Evolutionary conservation across 352 stramenopile genomes (phyloP).

Genomic region (Phytophthora hybrid): DNA sequence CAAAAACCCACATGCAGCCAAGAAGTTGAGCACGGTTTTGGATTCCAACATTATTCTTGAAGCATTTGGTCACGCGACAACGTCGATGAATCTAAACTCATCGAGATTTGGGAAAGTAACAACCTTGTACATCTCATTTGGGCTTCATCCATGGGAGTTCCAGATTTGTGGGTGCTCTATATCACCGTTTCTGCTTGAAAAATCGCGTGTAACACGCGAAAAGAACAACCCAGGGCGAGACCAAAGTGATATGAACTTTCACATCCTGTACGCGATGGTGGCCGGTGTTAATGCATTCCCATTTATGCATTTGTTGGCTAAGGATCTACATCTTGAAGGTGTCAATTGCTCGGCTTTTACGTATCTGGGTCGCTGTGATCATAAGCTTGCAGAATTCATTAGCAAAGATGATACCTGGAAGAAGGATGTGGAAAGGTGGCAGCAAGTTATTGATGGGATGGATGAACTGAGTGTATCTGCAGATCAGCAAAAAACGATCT

Average conservation of each 20-base stretch:
- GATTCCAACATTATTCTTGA: conserved; percentile 83
- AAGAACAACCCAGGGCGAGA: not conserved
- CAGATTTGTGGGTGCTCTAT: conserved; percentile 68
- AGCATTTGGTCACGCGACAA: conserved; percentile 75
- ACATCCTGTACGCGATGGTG: conserved; percentile 79
- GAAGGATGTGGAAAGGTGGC: conserved; percentile 72
- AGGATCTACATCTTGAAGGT: conserved; percentile 53
- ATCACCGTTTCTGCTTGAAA: conserved; percentile 73
- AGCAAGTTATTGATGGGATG: conserved; percentile 63
- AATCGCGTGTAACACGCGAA: conserved; percentile 60
- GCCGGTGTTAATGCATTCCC: conserved; percentile 57
- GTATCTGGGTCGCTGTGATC: conserved; percentile 56
- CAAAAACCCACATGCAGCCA: conserved; percentile 68
- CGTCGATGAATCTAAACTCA: conserved; percentile 75
- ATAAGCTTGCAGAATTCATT: conserved; percentile 38
- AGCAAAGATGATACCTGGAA: conserved; percentile 53
- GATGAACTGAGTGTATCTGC: conserved; percentile 49
- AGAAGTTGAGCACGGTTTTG: conserved; percentile 66
- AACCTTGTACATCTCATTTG: conserved; percentile 59
- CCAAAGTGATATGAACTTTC: conserved; percentile 64
- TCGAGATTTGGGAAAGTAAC: conserved; percentile 79
- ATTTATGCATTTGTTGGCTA: conserved; percentile 44
- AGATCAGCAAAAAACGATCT: conserved; percentile 59
- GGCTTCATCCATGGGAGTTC: conserved; percentile 55
- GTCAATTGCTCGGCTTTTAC: conserved; percentile 50